Evolutionary conservation across 805 yeast species (phyloP), one percentile per base, ranked within the genome.

Genomic region (Sugiyamaella qingdaonensis): DNA sequence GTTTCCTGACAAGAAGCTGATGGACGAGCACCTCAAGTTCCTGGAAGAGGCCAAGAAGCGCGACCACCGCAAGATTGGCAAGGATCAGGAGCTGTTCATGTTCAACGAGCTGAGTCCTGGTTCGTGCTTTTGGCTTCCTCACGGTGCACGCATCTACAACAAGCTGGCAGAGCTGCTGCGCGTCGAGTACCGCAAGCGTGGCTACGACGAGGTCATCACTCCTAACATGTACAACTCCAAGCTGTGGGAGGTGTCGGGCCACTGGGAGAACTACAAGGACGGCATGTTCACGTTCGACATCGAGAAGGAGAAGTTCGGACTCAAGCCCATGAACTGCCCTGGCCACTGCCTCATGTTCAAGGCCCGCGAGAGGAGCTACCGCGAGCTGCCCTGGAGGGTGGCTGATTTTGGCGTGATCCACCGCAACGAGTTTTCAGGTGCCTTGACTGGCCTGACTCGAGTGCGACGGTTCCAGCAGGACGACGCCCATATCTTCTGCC

Each of bases 401-500:
- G 97, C 98, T 55, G 99, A 92, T 72, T 91, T 91, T 61, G 97
- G 97, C 73, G 97, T 92, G 51, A 79, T 92, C 62, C 99, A 92
- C 77, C 85, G 99, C 78, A 92, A 92, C 71, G 99, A 92, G 73
- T 88, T 86, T 64, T 84, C 94, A 41, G 98, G 98, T 73, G 97
- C 98, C 10, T 78, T 92, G 61, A 83, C 97, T 41, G 94, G 94
- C 48, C 82, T 92, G 71, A 94, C 99, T 53, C 86, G 99, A 76
- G 98, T 94, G 46, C 87, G 99, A 76, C 84, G 98, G 74, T 92
- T 92, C 87, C 99, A 92, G 74, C 99, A 92, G 77, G 99, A 92
- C 73, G 99, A 92, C 74, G 97, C 97, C 46, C 99, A 92, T 72
- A 92, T 92, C 62, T 92, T 92, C 86, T 94, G 98, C 78, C 84